These are phyloP conservation scores for Psilocybe tampanensis DNA, from an alignment of 768 basidiomycete species.

Conservation along the genomic window DNA sequence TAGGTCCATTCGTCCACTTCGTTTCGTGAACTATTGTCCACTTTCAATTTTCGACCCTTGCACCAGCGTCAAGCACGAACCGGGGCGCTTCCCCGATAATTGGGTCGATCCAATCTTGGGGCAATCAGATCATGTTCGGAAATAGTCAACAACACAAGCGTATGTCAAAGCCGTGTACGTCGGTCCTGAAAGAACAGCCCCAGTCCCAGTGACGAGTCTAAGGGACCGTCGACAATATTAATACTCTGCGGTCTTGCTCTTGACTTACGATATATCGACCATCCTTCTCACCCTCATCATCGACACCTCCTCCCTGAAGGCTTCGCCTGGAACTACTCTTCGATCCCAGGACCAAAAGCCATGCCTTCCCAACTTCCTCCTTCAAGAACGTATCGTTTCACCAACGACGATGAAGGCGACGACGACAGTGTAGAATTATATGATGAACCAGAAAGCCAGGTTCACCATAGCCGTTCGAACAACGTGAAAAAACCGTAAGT, in stretches of 20 bases:
- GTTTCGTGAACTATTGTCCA: background rate
- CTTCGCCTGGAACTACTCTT: background rate
- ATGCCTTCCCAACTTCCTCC: constrained; percentile 17
- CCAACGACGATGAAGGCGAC: constrained; percentile 20
- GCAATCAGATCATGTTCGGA: background rate
- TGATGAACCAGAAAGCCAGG: constrained; percentile 8
- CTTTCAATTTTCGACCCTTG: background rate
- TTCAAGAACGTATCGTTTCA: constrained; percentile 13
- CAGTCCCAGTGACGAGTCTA: too few species aligned
- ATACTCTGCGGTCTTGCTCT: background rate
- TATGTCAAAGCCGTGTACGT: constrained; percentile 16
- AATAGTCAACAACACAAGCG: background rate
- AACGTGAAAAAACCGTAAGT: constrained; percentile 21
- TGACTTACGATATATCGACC: background rate
- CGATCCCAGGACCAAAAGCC: background rate
- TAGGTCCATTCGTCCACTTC: background rate
- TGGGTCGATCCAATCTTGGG: background rate
- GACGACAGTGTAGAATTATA: constrained; percentile 17
- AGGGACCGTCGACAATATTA: too few species aligned
- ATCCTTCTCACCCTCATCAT: background rate
- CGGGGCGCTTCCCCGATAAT: background rate
- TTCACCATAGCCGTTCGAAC: constrained; percentile 4
- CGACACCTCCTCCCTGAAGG: background rate
- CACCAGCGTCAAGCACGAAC: background rate
- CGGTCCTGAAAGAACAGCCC: too few species aligned